Evolutionary conservation across 495 filamentous ascomycete genomes (phyloP), one percentile per base, ranked within the genome.

Genomic region (Amniculicola lignicola): DNA sequence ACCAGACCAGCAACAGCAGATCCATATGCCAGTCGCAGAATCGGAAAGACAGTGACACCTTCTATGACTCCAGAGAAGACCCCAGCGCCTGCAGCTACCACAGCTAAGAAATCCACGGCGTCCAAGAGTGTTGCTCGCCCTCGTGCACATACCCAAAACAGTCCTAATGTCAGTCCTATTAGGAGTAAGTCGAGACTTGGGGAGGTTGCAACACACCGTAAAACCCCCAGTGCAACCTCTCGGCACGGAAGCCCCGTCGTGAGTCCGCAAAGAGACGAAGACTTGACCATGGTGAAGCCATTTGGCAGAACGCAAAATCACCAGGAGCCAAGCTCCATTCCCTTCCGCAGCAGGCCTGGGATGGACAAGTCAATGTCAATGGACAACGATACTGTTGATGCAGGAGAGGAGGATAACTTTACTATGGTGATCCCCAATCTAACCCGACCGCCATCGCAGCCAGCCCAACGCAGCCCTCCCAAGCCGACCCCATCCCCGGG

Each of bases 1-100:
- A 67, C 69, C 33, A 70, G 79, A 23, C 80, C 82, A 24, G 79
- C 76, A 23, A 84, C 80, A 18, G 79, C 82, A 50, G 80, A 85
- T 60, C 79, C 81, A 3, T 82, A 79, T 57, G 72, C 77, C 18
- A 67, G 59, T 11, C 54, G 73, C 29, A 68, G 67, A 49, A 33
- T 61, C 52, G 55, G 48, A 24, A 61, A 67, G 63, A 67, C 69
- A 22, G 73, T 73, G 64, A 72, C 62, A 31, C 75, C 64, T 52
- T 63, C 63, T 51, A 71, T 63, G 47, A 74, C 70, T 50, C 75
- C 75, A n/a, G 62, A 58, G 4, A 73, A 69, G 35, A 73, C 71
- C 35, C 75, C 77, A 6, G 73, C 73, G 33, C 75, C 77, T 4
- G 72, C 73, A 14, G 72, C 72, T 46, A 68, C 67, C 19, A 70